These are phyloP conservation scores for Vaccinium corymbosum DNA, from an alignment of 148 eudicot genomes.

Conservation along the genomic window DNA sequence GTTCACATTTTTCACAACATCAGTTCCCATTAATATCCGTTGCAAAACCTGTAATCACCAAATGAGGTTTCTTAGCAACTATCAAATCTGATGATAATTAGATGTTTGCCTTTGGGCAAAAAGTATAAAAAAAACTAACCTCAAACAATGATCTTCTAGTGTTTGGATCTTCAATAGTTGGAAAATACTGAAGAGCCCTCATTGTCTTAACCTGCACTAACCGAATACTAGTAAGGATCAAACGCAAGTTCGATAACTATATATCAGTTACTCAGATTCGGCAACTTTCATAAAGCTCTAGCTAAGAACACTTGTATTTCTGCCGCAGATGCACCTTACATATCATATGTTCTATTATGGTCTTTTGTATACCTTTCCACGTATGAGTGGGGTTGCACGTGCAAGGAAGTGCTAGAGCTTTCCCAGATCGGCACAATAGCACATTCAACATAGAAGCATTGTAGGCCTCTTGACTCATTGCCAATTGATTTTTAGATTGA, in stretches of 20 bases:
- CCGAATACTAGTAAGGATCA: conserved; percentile 14
- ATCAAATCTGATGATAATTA: not conserved
- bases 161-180: conserved; percentile 93
- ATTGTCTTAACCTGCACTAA: conserved; percentile 75
- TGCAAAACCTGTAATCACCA: conserved; percentile 66
- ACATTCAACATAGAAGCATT: not conserved
- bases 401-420: not conserved
- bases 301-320: not conserved
- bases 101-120: conserved; percentile 3
- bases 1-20: conserved; percentile 96
- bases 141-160: conserved; percentile 91
- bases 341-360: not conserved
- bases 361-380: not conserved
- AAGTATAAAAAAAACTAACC: conserved; percentile 42
- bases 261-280: not conserved
- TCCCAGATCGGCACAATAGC: not conserved
- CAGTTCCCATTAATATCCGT: conserved; percentile 97
- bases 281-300: not conserved
- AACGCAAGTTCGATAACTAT: not conserved
- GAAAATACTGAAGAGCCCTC: conserved; percentile 96
- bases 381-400: not conserved
- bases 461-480: not conserved
- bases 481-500: not conserved
- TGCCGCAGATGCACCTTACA: not conserved
- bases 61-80: conserved; percentile 13